Conservation (phyloP, 163 green algal species). For the Smithsoniella earleae region DNA sequence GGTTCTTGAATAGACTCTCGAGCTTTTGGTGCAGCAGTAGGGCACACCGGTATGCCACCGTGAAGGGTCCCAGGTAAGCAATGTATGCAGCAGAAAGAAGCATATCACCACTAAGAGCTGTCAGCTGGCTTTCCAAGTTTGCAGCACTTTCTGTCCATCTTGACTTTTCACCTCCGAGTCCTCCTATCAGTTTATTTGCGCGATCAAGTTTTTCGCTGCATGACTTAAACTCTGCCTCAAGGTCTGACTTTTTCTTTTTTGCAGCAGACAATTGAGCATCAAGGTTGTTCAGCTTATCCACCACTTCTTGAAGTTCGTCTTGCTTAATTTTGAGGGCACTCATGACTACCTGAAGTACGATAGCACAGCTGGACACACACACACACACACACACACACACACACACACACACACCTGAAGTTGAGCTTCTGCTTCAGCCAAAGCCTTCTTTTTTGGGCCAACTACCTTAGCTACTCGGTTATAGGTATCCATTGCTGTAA, state of each 20-base stretch:
- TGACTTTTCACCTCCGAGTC: conserved; percentile 59
- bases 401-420: conserved; percentile 35
- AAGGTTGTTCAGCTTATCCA: conserved; percentile 41
- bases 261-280: conserved; percentile 42
- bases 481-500: conserved; percentile 71
- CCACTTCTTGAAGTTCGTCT: conserved; percentile 45
- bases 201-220: conserved; percentile 63
- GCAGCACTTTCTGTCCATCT: conserved; percentile 45
- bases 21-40: neutral
- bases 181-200: conserved; percentile 50
- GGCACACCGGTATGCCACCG: conserved; percentile 37
- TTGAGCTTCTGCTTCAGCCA: conserved; percentile 48
- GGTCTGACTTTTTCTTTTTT: conserved; percentile 49
- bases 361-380: no score
- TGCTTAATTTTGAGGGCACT: conserved; percentile 42
- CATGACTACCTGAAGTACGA: conserved; percentile 68
- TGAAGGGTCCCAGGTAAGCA: conserved; percentile 60
- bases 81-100: conserved; percentile 49
- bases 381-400: no score
- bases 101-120: conserved; percentile 48
- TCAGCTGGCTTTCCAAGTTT: conserved; percentile 39
- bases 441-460: conserved; percentile 54
- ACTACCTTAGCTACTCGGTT: conserved; percentile 60
- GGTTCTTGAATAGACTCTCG: no score
- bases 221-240: conserved; percentile 57